Evolutionary conservation across 2,329 filamentous ascomycete genomes (phyloP), one percentile per base, ranked within the genome.

Genomic region (Sporothrix brasiliensis): DNA sequence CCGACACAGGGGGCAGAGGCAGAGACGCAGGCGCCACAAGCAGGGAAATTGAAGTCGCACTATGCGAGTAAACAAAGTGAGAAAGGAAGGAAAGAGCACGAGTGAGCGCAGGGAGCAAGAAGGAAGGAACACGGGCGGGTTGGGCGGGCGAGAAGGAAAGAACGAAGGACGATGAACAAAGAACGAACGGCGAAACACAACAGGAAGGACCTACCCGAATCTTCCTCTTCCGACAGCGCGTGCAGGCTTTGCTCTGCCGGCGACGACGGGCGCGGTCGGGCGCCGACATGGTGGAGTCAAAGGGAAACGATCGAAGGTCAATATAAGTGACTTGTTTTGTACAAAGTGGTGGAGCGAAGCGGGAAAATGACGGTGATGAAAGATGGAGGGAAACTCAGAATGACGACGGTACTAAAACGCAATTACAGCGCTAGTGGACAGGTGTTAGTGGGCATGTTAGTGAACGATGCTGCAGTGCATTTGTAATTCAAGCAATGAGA

Each of bases 211-310:
- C 6, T 11, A 60, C 56, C 30, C 56, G 39, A 21, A 61, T 61
- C 34, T 61, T 61, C 10, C 56, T 61, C 34, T 61, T 61, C 5
- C 56, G 34, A 61, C 56, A 44, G 10, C 56, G 34, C 39, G 56
- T 61, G 11, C 56, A 61, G 34, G 56, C 56, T 7, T 61, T 61
- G 34, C 56, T 61, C n/a, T 61, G 56, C 3, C 56, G 56, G 39
- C 56, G 56, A 6, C 56, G 56, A 16, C 56, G 34, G 44, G 56
- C 11, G 4, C 34, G 19, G 4, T 44, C 56, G 11, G 56, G 16
- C 5, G 56, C n/a, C 10, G 56, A 60, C 56, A 60, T 60, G 3
- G 4, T 13, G 6, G 19, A 16, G 44, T 49, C 24, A 6, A 49
- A 16, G 14, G 44, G 4, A 19, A 16, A 3, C n/a, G 13, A 16